Percentiles rank a stretch among this genome's conserved stretches.
phyloP scores from a whole-genome alignment of 495 filamentous ascomycete genomes.

The Lasiosphaeria miniovina region DNA sequence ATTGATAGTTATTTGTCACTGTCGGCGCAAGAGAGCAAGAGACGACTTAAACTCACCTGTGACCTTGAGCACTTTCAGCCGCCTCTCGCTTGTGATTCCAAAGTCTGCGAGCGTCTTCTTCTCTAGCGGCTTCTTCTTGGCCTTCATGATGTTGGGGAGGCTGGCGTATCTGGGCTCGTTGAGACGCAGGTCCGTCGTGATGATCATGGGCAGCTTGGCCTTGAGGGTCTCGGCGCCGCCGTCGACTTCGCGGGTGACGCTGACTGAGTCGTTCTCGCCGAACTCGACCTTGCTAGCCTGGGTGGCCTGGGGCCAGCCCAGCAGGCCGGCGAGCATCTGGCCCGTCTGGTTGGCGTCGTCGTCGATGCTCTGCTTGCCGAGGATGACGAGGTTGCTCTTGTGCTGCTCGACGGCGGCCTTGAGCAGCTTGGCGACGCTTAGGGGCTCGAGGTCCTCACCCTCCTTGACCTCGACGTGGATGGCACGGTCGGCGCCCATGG shows the following conservation, averaged over 20 bases:
- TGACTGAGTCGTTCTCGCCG: constrained; percentile 55
- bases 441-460: constrained; percentile 73
- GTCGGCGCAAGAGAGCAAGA: not conserved
- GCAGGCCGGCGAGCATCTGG: constrained; percentile 91
- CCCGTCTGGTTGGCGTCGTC: constrained; percentile 95
- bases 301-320: constrained; percentile 92
- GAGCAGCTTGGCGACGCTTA: constrained; percentile 87
- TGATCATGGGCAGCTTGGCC: constrained; percentile 79
- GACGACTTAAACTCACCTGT: constrained; percentile 55
- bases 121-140: constrained; percentile 97
- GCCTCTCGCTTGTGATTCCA: constrained; percentile 66
- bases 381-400: constrained; percentile 83
- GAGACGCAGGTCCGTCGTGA: constrained; percentile 91
- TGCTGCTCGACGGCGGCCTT: constrained; percentile 72
- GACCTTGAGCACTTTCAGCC: constrained; percentile 86
- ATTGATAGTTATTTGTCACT: not conserved
- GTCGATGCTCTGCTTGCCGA: constrained; percentile 97
- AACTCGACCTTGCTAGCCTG: constrained; percentile 83
- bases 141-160: constrained; percentile 99
- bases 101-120: constrained; percentile 84
- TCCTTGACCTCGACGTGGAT: constrained; percentile 77
- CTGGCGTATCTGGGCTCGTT: constrained; percentile 95
- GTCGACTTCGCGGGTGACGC: constrained; percentile 88
- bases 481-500: constrained; percentile 91
- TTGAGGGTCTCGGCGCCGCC: constrained; percentile 88